These are phyloP conservation scores for Cercospora nicotianae DNA, from an alignment of 2,329 filamentous ascomycete species.

Conservation along the genomic window DNA sequence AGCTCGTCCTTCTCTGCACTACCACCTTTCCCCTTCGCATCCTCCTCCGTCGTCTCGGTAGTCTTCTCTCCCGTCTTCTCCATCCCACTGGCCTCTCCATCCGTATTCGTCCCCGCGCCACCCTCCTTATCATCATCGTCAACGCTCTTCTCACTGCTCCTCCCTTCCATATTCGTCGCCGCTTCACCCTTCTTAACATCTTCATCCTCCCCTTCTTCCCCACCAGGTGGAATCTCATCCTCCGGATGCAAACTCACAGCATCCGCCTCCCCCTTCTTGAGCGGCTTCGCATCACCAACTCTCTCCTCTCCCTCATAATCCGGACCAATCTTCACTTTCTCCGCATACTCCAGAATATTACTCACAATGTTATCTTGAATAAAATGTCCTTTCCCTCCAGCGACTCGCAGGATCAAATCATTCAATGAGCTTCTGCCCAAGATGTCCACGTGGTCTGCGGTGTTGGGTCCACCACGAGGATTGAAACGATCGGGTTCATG, in stretches of 20 bases:
- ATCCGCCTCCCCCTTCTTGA: background rate
- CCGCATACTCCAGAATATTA: conserved; percentile 78
- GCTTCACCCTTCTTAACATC: background rate
- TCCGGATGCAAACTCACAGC: conserved; percentile 6
- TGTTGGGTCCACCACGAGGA: conserved; percentile 69
- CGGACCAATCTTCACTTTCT: conserved; percentile 58
- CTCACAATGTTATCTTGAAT: conserved; percentile 78
- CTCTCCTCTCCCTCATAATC: conserved; percentile 22
- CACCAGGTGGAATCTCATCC: background rate
- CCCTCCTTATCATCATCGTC: background rate
- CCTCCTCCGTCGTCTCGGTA: conserved; percentile 9
- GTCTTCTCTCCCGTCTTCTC: conserved; percentile 13
- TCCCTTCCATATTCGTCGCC: background rate
- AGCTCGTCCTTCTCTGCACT: conserved; percentile 5
- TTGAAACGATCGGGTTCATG: conserved; percentile 93
- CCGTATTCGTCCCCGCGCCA: conserved; percentile 3
- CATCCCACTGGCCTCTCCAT: conserved; percentile 13
- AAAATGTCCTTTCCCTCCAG: conserved; percentile 76
- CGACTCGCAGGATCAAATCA: conserved; percentile 82
- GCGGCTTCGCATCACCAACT: conserved; percentile 12
- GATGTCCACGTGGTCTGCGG: conserved; percentile 93
- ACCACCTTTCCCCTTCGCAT: background rate
- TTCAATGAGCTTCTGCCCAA: conserved; percentile 85
- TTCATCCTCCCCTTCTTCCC: background rate
- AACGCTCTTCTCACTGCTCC: background rate